Percentiles rank a stretch among this genome's conserved stretches.
Conservation (phyloP, 1,139 yeast species). For the Ashbya aceris region DNA sequence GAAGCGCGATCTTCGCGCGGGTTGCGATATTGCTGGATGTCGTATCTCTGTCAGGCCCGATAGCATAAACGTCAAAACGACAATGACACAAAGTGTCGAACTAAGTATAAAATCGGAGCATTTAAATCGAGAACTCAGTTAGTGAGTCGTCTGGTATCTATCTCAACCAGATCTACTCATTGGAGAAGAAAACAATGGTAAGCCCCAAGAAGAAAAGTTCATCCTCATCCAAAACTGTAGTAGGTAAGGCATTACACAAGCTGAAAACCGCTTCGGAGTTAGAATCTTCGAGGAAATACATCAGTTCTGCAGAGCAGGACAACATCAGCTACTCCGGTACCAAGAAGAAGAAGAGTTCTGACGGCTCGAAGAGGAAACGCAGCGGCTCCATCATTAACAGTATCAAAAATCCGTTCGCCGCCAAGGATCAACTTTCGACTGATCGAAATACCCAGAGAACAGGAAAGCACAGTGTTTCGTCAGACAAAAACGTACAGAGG, state of each 20-base stretch:
- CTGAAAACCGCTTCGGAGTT: conserved; percentile 3
- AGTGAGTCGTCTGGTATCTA: too few species aligned
- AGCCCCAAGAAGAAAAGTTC: conserved; percentile 1
- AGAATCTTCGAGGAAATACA: conserved; percentile 1
- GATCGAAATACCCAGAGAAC: conserved; percentile 4
- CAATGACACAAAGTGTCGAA: conserved; percentile 2
- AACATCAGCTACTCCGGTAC: background rate
- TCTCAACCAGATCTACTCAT: conserved; percentile 1
- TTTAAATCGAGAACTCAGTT: background rate
- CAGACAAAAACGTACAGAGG: background rate
- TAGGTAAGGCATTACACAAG: conserved; percentile 3
- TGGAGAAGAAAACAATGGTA: background rate
- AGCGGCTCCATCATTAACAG: conserved; percentile 3
- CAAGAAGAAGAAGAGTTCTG: background rate
- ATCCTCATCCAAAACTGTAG: conserved; percentile 3
- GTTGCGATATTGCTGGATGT: background rate
- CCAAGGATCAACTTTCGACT: background rate
- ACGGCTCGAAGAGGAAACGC: conserved; percentile 2
- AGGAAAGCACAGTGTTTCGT: background rate
- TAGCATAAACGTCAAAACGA: background rate
- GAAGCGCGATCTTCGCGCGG: too few species aligned
- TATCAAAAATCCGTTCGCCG: conserved; percentile 4
- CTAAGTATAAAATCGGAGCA: conserved; percentile 1
- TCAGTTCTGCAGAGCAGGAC: background rate
- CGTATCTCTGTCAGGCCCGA: conserved; percentile 1